Evolutionary conservation across 1,284 basidiomycete genomes (phyloP).

Genomic region (Cryptococcus sp.): DNA sequence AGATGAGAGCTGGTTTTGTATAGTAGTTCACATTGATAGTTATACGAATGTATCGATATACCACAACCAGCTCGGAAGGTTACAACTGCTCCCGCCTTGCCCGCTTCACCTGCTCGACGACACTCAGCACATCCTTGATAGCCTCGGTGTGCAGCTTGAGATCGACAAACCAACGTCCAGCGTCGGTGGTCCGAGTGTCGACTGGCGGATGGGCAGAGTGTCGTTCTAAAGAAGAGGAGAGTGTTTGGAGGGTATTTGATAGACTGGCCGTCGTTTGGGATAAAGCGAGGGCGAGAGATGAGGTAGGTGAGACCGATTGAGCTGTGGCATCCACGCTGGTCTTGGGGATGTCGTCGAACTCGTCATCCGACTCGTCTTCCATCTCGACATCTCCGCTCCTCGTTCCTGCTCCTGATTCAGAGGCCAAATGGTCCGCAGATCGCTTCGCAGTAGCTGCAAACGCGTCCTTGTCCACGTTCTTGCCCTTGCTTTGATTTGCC

Average conservation of each 20-base stretch:
- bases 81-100: conserved; percentile 12
- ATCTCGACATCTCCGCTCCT: conserved; percentile 4
- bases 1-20: neutral
- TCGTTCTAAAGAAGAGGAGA: conserved; percentile 28
- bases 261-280: conserved; percentile 10
- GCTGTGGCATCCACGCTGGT: neutral
- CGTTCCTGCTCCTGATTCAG: neutral
- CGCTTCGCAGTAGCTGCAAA: conserved; percentile 20
- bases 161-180: conserved; percentile 38
- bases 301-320: conserved; percentile 5
- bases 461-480: conserved; percentile 11
- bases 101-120: conserved; percentile 24
- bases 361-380: conserved; percentile 1
- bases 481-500: conserved; percentile 9
- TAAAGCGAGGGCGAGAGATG: conserved; percentile 11
- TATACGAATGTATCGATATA: neutral
- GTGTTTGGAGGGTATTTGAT: conserved; percentile 12
- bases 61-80: neutral
- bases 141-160: conserved; percentile 45
- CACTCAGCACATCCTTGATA: conserved; percentile 39
- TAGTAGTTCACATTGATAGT: neutral
- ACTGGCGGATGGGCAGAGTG: conserved; percentile 10
- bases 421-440: conserved; percentile 10
- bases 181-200: conserved; percentile 7
- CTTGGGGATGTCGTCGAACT: neutral